phyloP scores from a whole-genome alignment of 768 basidiomycete species.

The Flagelloscypha sp. region DNA sequence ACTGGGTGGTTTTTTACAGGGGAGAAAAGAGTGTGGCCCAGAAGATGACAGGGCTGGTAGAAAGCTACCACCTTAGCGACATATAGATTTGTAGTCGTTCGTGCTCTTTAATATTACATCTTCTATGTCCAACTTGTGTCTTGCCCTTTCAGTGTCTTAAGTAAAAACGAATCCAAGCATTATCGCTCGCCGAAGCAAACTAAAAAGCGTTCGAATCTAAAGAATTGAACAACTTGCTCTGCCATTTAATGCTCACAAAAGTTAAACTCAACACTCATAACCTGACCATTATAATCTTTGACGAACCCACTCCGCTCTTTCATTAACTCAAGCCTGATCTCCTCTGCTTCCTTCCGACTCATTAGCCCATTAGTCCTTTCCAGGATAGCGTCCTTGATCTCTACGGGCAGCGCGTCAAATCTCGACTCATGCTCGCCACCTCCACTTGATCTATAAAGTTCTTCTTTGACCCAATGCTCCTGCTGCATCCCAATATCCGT shows the following conservation, averaged over 20 bases:
- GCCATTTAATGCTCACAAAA: conserved; percentile 22
- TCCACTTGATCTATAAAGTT: conserved; percentile 5
- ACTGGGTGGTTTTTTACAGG: no score
- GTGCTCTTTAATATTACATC: no score
- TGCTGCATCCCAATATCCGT: conserved; percentile 25
- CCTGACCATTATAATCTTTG: conserved; percentile 8
- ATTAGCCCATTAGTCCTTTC: conserved; percentile 20
- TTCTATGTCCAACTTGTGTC: no score
- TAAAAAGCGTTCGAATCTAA: no score
- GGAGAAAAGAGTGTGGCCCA: no score
- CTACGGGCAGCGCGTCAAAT: conserved; percentile 12
- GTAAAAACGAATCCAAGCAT: no score
- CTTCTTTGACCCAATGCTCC: conserved; percentile 16
- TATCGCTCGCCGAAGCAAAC: no score
- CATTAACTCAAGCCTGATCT: conserved; percentile 23
- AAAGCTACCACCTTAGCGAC: no score
- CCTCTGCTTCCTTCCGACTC: conserved; percentile 20
- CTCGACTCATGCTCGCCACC: conserved; percentile 3
- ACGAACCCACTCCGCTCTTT: conserved; percentile 22
- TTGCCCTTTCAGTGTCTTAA: no score
- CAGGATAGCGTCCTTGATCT: conserved; percentile 20
- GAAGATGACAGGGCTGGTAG: no score
- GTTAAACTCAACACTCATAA: conserved; percentile 12
- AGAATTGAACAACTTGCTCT: no score
- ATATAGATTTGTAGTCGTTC: no score